phyloP scores from a whole-genome alignment of 2,329 filamentous ascomycete species.

The Pseudogymnoascus sp. region DNA sequence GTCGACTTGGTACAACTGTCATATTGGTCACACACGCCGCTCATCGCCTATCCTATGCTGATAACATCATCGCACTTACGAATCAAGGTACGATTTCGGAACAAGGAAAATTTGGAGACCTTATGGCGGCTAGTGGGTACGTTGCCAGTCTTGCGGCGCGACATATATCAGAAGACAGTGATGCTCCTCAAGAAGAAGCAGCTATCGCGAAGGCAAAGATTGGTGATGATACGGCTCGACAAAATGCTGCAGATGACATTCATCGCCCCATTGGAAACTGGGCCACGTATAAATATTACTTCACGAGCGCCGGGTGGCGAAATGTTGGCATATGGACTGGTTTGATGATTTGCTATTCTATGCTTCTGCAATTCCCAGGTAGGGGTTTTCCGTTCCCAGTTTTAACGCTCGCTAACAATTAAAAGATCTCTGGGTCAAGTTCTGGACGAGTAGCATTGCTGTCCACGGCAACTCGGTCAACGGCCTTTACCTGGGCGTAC shows the following conservation, averaged over 20 bases:
- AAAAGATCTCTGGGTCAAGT: constrained; percentile 36
- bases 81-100: constrained; percentile 22
- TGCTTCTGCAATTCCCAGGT: constrained; percentile 15
- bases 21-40: constrained; percentile 30
- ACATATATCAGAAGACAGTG: constrained; percentile 13
- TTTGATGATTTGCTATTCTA: constrained; percentile 13
- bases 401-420: constrained; percentile 25
- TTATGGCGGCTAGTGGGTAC: constrained; percentile 16
- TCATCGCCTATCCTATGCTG: constrained; percentile 30
- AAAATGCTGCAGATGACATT: constrained; percentile 18
- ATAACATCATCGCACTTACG: constrained; percentile 35
- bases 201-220: background rate
- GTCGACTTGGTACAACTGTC: constrained; percentile 28
- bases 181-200: constrained; percentile 2
- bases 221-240: constrained; percentile 12
- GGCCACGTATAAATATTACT: constrained; percentile 19
- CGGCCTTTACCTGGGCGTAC: constrained; percentile 19
- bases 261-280: constrained; percentile 18
- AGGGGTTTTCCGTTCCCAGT: constrained; percentile 13
- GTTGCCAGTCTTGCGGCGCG: constrained; percentile 18
- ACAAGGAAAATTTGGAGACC: constrained; percentile 17
- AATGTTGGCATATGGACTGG: constrained; percentile 10
- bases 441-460: constrained; percentile 30
- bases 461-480: constrained; percentile 20
- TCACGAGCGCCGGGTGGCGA: constrained; percentile 15